Evolutionary conservation across 805 yeast species (phyloP).

Genomic region (Saturnispora sanitii): DNA sequence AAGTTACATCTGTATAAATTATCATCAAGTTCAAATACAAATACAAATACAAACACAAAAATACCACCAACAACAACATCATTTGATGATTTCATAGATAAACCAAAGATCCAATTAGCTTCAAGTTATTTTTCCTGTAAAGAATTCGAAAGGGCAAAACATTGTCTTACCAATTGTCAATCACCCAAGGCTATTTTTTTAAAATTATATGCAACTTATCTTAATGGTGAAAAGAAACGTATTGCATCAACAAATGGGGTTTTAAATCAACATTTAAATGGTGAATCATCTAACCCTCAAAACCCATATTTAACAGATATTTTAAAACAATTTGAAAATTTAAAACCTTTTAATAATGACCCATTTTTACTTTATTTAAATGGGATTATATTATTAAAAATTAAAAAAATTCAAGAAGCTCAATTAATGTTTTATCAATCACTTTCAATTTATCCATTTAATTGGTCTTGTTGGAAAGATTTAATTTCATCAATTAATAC

Average conservation of each 20-base stretch:
- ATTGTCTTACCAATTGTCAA: constrained; percentile 40
- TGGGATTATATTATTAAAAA: constrained; percentile 59
- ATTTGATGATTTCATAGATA: neutral
- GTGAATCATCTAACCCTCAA: constrained; percentile 19
- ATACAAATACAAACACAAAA: neutral
- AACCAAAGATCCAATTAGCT: constrained; percentile 34
- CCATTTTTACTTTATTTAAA: constrained; percentile 63
- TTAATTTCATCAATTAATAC: constrained; percentile 50
- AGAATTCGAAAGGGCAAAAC: constrained; percentile 75
- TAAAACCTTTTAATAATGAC: constrained; percentile 25
- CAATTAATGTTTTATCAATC: constrained; percentile 52
- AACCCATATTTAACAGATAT: constrained; percentile 27
- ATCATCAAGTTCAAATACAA: neutral
- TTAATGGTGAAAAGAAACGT: constrained; percentile 68
- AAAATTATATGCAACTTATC: constrained; percentile 54
- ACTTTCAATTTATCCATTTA: constrained; percentile 60
- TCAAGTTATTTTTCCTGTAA: constrained; percentile 67
- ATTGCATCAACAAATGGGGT: constrained; percentile 68
- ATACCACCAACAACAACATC: neutral
- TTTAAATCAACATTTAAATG: constrained; percentile 32
- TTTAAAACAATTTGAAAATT: constrained; percentile 33
- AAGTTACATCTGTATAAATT: constrained; percentile 10
- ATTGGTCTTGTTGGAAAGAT: constrained; percentile 94
- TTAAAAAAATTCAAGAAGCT: constrained; percentile 52
- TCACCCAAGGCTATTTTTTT: constrained; percentile 51